phyloP scores from a whole-genome alignment of 768 basidiomycete genomes.

The Tricholoma bakamatsutake region DNA sequence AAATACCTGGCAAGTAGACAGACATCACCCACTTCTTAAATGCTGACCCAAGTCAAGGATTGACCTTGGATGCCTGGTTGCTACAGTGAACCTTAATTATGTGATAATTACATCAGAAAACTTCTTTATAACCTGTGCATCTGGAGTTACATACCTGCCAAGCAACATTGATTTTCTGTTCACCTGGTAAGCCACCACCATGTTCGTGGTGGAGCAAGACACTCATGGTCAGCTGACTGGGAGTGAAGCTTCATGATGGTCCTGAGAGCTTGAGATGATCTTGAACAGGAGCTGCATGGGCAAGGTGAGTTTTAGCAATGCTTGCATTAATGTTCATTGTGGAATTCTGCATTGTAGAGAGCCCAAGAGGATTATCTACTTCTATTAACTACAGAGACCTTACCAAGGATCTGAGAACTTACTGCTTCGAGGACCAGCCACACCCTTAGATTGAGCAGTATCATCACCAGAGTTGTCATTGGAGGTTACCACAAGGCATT shows the following conservation, averaged over 20 bases:
- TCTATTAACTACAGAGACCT: too few relatives aligned
- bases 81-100: neutral
- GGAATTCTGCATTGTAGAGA: too few relatives aligned
- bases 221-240: too few relatives aligned
- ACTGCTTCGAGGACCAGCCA: neutral
- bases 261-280: neutral
- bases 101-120: neutral
- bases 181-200: neutral
- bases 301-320: neutral
- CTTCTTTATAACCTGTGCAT: neutral
- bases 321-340: neutral
- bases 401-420: neutral
- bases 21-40: neutral
- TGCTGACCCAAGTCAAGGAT: neutral
- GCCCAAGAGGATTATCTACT: too few relatives aligned
- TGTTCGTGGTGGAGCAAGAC: neutral
- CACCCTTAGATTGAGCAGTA: neutral
- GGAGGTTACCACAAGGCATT: neutral
- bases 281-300: neutral
- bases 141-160: neutral
- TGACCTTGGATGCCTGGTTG: neutral
- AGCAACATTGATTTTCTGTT: neutral
- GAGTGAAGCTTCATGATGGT: neutral
- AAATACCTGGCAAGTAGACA: neutral
- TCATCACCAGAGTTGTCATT: neutral